Evolutionary conservation across 768 basidiomycete species (phyloP).

Genomic region (Suillus subalutaceus): DNA sequence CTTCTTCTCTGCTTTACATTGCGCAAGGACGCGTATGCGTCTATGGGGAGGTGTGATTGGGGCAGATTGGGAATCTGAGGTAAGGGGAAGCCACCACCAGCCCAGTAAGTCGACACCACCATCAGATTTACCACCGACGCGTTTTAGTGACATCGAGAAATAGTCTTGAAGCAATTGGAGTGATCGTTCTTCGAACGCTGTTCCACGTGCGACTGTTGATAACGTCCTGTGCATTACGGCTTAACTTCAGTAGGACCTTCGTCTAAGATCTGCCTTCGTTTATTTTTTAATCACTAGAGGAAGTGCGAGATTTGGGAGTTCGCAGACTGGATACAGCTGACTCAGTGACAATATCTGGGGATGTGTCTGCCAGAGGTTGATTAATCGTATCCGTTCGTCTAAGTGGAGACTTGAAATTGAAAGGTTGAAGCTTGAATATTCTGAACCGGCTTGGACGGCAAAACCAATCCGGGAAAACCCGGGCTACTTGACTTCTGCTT

Average conservation of each 20-base stretch:
- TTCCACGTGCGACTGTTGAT: slow-evolving; percentile 70
- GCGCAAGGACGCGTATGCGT: slow-evolving; percentile 76
- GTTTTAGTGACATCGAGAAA: slow-evolving; percentile 78
- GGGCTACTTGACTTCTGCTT: slow-evolving; percentile 23
- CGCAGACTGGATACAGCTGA: background rate
- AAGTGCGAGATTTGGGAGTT: background rate
- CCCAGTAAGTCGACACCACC: slow-evolving; percentile 88
- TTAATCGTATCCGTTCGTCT: too few species aligned
- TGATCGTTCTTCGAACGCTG: slow-evolving; percentile 74
- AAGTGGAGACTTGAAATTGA: too few species aligned
- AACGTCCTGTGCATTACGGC: background rate
- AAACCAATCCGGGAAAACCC: slow-evolving; percentile 23
- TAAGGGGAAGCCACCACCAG: slow-evolving; percentile 87
- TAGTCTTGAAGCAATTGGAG: slow-evolving; percentile 59
- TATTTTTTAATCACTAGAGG: too few species aligned
- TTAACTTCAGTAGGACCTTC: background rate
- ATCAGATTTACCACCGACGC: slow-evolving; percentile 86
- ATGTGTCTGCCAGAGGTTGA: background rate
- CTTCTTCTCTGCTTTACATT: slow-evolving; percentile 91
- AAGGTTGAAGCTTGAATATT: too few species aligned
- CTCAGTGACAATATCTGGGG: background rate
- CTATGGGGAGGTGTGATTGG: slow-evolving; percentile 35
- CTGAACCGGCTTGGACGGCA: too few species aligned
- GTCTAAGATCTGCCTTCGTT: background rate
- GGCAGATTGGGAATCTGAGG: slow-evolving; percentile 5